Evolutionary conservation across 2,329 filamentous ascomycete species (phyloP).

Genomic region (Arthrobotrys sinensis): DNA sequence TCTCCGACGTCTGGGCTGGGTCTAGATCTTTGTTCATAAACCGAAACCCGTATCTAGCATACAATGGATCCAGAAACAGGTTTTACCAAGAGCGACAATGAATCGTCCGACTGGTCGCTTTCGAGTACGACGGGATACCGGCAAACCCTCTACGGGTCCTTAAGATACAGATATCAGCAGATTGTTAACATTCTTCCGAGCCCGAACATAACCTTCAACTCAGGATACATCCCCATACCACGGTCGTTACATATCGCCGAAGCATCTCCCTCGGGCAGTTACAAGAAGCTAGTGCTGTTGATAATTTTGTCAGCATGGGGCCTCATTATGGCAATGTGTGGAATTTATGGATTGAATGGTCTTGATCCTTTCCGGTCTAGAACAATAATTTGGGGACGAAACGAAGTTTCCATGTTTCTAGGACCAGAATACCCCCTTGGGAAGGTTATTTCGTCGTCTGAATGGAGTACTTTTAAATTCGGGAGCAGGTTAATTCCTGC

Average conservation of each 20-base stretch:
- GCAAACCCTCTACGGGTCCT: not conserved
- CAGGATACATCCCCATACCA: constrained; percentile 25
- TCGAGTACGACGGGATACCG: not conserved
- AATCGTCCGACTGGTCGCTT: not conserved
- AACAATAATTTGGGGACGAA: constrained; percentile 10
- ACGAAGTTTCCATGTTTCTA: constrained; percentile 20
- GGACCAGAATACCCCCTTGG: constrained; percentile 35
- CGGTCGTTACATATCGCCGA: constrained; percentile 22
- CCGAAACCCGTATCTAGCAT: not conserved
- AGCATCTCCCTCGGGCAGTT: not conserved
- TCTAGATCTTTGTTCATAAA: not conserved
- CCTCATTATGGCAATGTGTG: constrained; percentile 7
- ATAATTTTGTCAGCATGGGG: constrained; percentile 6
- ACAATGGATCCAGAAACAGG: constrained; percentile 1
- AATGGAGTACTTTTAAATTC: constrained; percentile 53
- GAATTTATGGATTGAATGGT: not conserved
- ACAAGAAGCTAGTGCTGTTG: constrained; percentile 17
- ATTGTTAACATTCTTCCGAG: not conserved
- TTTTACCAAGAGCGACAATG: not conserved
- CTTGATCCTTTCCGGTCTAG: not conserved
- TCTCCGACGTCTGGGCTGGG: too few relatives aligned
- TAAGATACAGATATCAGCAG: not conserved
- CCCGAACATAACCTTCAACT: not conserved
- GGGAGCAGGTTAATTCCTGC: constrained; percentile 34
- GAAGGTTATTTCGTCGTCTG: constrained; percentile 22